Evolutionary conservation across 1,284 basidiomycete species (phyloP), one percentile per base, ranked within the genome.

Genomic region (Ceratobasidium sp.): DNA sequence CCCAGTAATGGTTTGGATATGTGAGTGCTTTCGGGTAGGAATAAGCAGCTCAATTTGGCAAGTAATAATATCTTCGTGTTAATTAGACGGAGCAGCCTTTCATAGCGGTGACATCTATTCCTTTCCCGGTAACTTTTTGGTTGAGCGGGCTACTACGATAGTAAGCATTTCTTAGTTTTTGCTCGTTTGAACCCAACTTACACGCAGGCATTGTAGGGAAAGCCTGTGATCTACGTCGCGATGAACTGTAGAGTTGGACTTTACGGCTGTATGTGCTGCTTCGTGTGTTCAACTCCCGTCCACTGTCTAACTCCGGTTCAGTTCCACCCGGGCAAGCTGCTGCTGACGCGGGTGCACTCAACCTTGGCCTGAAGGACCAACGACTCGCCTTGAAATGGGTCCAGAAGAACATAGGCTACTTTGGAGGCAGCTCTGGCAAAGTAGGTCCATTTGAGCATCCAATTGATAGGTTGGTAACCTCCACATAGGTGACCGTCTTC

Each of bases 201-300:
- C 53, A 41, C 11, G 11, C 36, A 5, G 11, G 11, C 4, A 41
- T 51, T 65, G 36, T 53, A 80, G 80, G 73, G 77, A 7, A 76
- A 78, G 59, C 83, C 82, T 2, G 79, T 83, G 75, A 80, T 86
- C 71, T 80, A 83, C 51, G 84, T 86, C 51, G 79, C 81, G 2
- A 48, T 85, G 74, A 82, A 84, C 64, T 86, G 86, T 78, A 83
- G 86, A 22, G 78, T 86, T 8, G 84, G 83, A 24, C 79, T 84
- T 15, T 81, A 84, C 63, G 86, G 86, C 19, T 87, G 82, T 60
- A 72, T 77, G 77, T 31, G n/a, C 2, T 11, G 44, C 24, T 19
- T 31, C 11, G 29, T 17, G 5, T 19, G 22, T 9, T 14, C 1
- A 9, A 31, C 1, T 17, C 29, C 4, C 17, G 7, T 14, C 41